Evolutionary conservation across 805 yeast genomes (phyloP).

Genomic region (Saccharomycopsis fermentans): DNA sequence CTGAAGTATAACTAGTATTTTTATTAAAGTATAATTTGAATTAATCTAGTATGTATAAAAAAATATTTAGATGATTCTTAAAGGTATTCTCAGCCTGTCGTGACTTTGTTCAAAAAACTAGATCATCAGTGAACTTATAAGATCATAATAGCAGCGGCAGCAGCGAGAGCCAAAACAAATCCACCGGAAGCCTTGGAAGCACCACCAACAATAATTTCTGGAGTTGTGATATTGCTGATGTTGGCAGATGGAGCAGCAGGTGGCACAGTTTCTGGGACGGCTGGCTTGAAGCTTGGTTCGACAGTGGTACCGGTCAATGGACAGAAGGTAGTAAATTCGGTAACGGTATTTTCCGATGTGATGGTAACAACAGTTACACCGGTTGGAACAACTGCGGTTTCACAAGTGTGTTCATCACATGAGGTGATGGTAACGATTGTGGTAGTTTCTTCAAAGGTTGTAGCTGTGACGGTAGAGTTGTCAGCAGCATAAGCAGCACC

Average conservation of each 20-base stretch:
- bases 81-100: too few species aligned
- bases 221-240: background rate
- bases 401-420: constrained; percentile 24
- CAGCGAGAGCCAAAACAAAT: background rate
- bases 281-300: constrained; percentile 7
- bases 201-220: background rate
- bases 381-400: constrained; percentile 20
- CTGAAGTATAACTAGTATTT: too few species aligned
- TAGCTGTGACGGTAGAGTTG: constrained; percentile 17
- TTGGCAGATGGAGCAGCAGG: background rate
- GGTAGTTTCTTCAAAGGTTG: constrained; percentile 20
- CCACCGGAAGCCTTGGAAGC: background rate
- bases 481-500: constrained; percentile 20
- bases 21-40: too few species aligned
- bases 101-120: too few species aligned
- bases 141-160: background rate
- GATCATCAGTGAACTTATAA: background rate
- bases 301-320: constrained; percentile 21
- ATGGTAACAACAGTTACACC: constrained; percentile 12
- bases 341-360: constrained; percentile 20
- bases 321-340: constrained; percentile 30
- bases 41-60: too few species aligned
- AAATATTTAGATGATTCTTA: too few species aligned
- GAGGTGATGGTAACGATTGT: constrained; percentile 26
- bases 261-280: constrained; percentile 4